Evolutionary conservation across 208 protist species (phyloP).

Genomic region (Trypanosoma cruzi): DNA sequence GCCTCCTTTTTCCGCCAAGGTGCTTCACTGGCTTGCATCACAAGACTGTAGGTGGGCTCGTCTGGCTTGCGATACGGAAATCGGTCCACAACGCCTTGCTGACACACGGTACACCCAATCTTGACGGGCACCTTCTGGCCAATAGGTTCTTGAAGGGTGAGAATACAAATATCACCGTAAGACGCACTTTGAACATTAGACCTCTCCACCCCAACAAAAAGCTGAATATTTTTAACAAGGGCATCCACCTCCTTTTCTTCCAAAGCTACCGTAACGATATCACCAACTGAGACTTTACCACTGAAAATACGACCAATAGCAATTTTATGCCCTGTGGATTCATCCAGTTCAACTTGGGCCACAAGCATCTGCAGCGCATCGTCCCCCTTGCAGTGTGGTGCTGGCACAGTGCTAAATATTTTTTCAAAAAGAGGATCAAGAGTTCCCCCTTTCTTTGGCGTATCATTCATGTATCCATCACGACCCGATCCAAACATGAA

Average conservation of each 20-base stretch:
- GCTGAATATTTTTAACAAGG: slow-evolving; percentile 84
- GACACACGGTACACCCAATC: slow-evolving; percentile 87
- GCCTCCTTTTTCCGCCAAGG: slow-evolving; percentile 92
- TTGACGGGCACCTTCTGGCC: slow-evolving; percentile 87
- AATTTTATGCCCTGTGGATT: slow-evolving; percentile 76
- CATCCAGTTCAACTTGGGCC: slow-evolving; percentile 93
- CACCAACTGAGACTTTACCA: slow-evolving; percentile 86
- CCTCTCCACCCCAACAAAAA: slow-evolving; percentile 87
- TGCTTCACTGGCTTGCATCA: slow-evolving; percentile 90
- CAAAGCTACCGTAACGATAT: slow-evolving; percentile 84
- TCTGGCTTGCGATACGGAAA: slow-evolving; percentile 93
- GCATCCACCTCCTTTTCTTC: slow-evolving; percentile 86
- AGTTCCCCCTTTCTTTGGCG: slow-evolving; percentile 68
- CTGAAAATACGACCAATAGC: slow-evolving; percentile 94
- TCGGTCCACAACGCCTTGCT: slow-evolving; percentile 62
- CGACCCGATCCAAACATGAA: slow-evolving; percentile 95
- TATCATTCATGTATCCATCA: slow-evolving; percentile 91
- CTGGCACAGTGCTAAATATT: slow-evolving; percentile 90
- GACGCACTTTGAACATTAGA: slow-evolving; percentile 56
- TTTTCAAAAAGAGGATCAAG: slow-evolving; percentile 94
- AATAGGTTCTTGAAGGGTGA: slow-evolving; percentile 85
- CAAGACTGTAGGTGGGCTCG: slow-evolving; percentile 94
- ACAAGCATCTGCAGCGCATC: slow-evolving; percentile 95
- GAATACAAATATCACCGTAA: slow-evolving; percentile 87
- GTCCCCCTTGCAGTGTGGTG: slow-evolving; percentile 49